Base-by-base conservation (phyloP, 2,329 filamentous ascomycete genomes). In the Rutstroemia sydowiana region DNA sequence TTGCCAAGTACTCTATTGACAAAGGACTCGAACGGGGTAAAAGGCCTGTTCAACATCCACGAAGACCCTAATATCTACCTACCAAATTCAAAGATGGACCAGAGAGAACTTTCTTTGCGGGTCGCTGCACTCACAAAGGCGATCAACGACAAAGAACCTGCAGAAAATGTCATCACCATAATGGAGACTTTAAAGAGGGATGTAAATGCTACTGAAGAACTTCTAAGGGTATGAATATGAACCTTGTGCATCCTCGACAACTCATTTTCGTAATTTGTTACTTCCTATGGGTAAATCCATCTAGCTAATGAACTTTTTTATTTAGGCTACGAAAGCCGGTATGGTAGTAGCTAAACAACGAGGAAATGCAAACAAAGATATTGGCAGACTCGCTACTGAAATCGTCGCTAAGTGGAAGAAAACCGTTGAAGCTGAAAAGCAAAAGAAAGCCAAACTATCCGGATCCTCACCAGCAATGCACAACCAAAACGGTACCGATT, bases 361-460 rank as follows among this genome's bases (percentile, higher is more conserved):
- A 49, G 71, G 86, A 55, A 90, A 95, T 68, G 70, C 82, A 52
- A 86, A 95, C 74, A 90, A 88, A 68, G 82, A 91, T 40, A 85
- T 97, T 61, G 83, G 85, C 43, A 79, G 81, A 47, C 75, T 88
- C 40, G 90, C 93, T 3, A 77, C 79, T 54, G 87, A 91, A 64
- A 86, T 97, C 52, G 90, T 98, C 48, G 79, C 78, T 57, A 95
- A 91, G 69, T 95, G 89, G 89, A 87, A 86, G 73, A 82, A 83
- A 63, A 81, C 85, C 37, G 86, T 95, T 45, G 85, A 88, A 61
- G 73, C 73, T 45, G 78, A 80, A 63, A 83, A 82, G 68, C 70
- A 69, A 54, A 75, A 82, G 68, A 73, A 58, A 42, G 48, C 40
- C 32, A 46, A 52, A 46, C 57, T 61, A 49, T 43, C 59, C 30